These are phyloP conservation scores for Pestalotiopsis fici DNA, from an alignment of 2,329 filamentous ascomycete genomes.

Conservation along the genomic window DNA sequence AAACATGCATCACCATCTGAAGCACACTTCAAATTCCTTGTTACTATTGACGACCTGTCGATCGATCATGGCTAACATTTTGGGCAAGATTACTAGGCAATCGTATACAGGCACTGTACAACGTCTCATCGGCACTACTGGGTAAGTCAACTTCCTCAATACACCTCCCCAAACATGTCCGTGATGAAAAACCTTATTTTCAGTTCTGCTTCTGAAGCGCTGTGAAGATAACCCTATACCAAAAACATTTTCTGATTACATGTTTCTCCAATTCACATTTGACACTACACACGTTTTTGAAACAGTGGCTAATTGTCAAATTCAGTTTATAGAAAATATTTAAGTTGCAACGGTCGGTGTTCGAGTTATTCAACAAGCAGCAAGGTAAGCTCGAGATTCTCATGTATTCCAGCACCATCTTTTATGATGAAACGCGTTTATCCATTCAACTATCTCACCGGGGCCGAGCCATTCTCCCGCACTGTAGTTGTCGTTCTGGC, in stretches of 20 bases:
- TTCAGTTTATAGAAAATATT: neutral
- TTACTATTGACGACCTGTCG: conserved; percentile 1
- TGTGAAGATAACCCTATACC: conserved; percentile 68
- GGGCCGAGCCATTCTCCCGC: conserved; percentile 73
- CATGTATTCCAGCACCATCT: conserved; percentile 1
- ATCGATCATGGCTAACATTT: neutral
- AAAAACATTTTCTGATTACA: conserved; percentile 59
- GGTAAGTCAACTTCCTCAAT: neutral
- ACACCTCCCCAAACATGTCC: conserved; percentile 27
- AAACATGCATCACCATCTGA: conserved; percentile 81
- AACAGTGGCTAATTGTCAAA: neutral
- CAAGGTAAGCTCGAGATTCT: neutral
- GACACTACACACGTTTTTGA: conserved; percentile 4
- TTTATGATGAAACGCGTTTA: conserved; percentile 69
- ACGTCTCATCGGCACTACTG: neutral
- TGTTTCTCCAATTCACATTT: conserved; percentile 9
- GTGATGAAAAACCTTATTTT: conserved; percentile 65
- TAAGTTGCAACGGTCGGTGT: neutral
- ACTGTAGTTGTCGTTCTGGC: conserved; percentile 56
- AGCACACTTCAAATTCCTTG: conserved; percentile 30
- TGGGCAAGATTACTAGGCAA: neutral
- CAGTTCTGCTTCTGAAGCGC: conserved; percentile 77
- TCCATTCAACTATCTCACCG: conserved; percentile 73
- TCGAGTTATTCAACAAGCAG: neutral
- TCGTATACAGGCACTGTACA: neutral